Base-by-base conservation (phyloP, 202 grass and related monocot species). In the Carex arenaria region DNA sequence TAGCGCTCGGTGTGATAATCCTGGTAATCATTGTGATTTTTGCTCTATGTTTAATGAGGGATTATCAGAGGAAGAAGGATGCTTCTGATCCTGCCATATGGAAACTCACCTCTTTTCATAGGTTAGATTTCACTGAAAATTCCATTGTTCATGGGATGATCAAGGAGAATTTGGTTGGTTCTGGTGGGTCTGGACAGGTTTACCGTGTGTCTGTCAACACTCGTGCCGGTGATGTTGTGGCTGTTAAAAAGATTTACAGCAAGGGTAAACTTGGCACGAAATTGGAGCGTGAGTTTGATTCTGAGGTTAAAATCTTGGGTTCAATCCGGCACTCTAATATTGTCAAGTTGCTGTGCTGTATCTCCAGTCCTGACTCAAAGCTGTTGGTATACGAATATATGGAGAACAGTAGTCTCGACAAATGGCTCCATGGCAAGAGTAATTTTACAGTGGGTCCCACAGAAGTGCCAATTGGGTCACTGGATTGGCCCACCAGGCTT, bases 331-430 rank as follows among this genome's bases (percentile, higher is more conserved):
- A 97, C 76, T 67, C 71, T 19, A 97, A 97, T 75, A 94, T 97
- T 56, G 90, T 97, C 43, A 89, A 88, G 85, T 85, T 97, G 4
- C 61, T 97, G 20, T 92, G 94, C 62, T 90, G 69, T 80, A 78
- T 97, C 76, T 92, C 91, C 17, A 80, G 72, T 40, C 22, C 28
- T 28, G 85, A 94, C 8, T 72, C 88, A 64, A 97, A 90, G 87
- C 90, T 97, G 19, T 69, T 97, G 17, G 94, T 94, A 82, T 97
- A 94, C 65, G 91, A 94, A 68, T 97, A 94, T 90, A 90, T 94
- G 90, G 88, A 81, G 10, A 90, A 97, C 22, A 84, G 91, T 36
- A 94, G 94, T 85, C 71, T 97, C 38, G 88, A 94, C 68, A 72
- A 2, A 66, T 97, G 90, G 91, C 85, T 97, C 66, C 90, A 97